These are phyloP conservation scores for Colletotrichum aenigma DNA, from an alignment of 2,329 filamentous ascomycete species.

Conservation along the genomic window DNA sequence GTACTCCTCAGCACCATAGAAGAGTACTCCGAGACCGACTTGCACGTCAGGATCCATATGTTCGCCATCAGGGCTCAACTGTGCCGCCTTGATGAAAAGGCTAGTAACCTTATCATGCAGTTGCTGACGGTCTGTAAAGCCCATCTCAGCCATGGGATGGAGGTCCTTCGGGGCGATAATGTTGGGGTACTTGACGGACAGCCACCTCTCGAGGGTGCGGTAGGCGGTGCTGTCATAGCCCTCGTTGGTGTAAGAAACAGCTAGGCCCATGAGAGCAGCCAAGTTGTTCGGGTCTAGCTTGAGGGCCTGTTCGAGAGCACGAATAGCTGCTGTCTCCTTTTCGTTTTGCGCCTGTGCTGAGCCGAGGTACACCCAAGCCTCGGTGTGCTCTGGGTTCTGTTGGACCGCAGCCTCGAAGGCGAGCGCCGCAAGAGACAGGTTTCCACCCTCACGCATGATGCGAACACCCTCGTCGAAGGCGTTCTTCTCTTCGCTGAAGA, in stretches of 20 bases:
- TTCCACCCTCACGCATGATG: constrained; percentile 92
- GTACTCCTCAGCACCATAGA: constrained; percentile 98
- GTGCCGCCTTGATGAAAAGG: constrained; percentile 90
- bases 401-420: constrained; percentile 97
- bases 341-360: constrained; percentile 97
- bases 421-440: constrained; percentile 88
- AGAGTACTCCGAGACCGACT: constrained; percentile 93
- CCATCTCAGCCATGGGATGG: constrained; percentile 79
- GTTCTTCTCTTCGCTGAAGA: constrained; percentile 80
- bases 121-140: constrained; percentile 90
- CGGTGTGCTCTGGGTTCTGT: constrained; percentile 83
- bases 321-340: constrained; percentile 95
- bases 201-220: constrained; percentile 93
- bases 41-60: constrained; percentile 99
- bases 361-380: constrained; percentile 93
- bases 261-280: constrained; percentile 90
- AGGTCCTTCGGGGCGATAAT: constrained; percentile 76
- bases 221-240: constrained; percentile 98
- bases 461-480: constrained; percentile 92
- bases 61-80: constrained; percentile 87
- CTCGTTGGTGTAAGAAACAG: constrained; percentile 98
- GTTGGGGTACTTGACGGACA: constrained; percentile 90
- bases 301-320: constrained; percentile 88
- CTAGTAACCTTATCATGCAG: constrained; percentile 91
- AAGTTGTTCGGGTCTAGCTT: constrained; percentile 88